Evolutionary conservation across 179 eudicot genomes (phyloP).

Genomic region (Heliamphora pulchella): DNA sequence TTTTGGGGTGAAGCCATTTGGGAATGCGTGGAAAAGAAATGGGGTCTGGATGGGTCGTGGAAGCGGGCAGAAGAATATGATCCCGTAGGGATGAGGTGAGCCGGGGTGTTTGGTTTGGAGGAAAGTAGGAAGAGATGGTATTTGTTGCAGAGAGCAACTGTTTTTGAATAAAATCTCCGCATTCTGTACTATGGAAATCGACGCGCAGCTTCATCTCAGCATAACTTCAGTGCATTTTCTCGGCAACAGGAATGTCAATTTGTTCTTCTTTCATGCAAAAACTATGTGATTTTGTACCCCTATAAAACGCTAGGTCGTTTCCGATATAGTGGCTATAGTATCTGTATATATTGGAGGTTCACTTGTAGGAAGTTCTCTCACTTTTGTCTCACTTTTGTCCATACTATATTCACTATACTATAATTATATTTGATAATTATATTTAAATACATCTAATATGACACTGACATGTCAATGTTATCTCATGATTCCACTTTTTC

Average conservation of each 20-base stretch:
- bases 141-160: conserved; percentile 11
- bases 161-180: conserved; percentile 17
- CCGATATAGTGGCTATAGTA: background rate
- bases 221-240: background rate
- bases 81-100: conserved; percentile 7
- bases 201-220: background rate
- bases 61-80: conserved; percentile 12
- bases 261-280: background rate
- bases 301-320: background rate
- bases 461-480: no score
- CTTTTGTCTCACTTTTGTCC: no score
- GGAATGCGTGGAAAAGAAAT: background rate
- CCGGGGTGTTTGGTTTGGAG: conserved; percentile 6
- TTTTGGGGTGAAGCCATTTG: background rate
- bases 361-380: no score
- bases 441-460: no score
- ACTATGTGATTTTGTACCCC: background rate
- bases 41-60: conserved; percentile 9
- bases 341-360: no score
- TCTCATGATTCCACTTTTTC: no score
- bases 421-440: no score
- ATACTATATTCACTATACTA: no score
- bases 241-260: background rate
- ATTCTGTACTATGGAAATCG: conserved; percentile 9
- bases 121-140: background rate